These are phyloP conservation scores for Paratinospora sagittata DNA, from an alignment of 164 flowering plant genomes.

Conservation along the genomic window DNA sequence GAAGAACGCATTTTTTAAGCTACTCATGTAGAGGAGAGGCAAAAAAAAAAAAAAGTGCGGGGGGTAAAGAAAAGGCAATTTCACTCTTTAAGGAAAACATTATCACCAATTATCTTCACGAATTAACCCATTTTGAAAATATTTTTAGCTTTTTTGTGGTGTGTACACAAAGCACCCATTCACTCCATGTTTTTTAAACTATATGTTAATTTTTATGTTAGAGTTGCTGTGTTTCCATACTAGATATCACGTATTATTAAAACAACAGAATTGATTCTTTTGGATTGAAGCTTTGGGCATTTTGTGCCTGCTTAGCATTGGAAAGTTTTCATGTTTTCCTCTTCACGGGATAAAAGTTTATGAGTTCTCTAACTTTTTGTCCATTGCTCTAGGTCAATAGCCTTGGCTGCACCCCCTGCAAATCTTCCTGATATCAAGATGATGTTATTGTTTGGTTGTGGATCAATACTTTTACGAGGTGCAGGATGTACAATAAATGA, in stretches of 20 bases:
- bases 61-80: not conserved
- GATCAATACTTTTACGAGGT: constrained; percentile 86
- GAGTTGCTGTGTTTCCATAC: too few species aligned
- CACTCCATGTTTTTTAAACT: too few species aligned
- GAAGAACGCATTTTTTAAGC: not conserved
- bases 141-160: too few species aligned
- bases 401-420: constrained; percentile 79
- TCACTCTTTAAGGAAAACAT: too few species aligned
- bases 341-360: not conserved
- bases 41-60: too few species aligned
- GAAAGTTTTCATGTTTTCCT: not conserved
- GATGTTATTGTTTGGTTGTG: constrained; percentile 79
- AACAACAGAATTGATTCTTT: not conserved
- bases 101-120: not conserved
- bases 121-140: too few species aligned
- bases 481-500: constrained; percentile 99
- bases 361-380: not conserved
- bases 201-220: too few species aligned
- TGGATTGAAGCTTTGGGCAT: not conserved
- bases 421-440: constrained; percentile 78
- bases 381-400: constrained; percentile 64
- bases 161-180: too few species aligned
- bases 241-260: not conserved
- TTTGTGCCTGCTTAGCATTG: not conserved
- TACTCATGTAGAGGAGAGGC: not conserved